Percentiles rank a stretch among this genome's conserved stretches.
Evolutionary conservation across 176 grass and related monocot species (phyloP).

Genomic region (Oryza meridionalis): DNA sequence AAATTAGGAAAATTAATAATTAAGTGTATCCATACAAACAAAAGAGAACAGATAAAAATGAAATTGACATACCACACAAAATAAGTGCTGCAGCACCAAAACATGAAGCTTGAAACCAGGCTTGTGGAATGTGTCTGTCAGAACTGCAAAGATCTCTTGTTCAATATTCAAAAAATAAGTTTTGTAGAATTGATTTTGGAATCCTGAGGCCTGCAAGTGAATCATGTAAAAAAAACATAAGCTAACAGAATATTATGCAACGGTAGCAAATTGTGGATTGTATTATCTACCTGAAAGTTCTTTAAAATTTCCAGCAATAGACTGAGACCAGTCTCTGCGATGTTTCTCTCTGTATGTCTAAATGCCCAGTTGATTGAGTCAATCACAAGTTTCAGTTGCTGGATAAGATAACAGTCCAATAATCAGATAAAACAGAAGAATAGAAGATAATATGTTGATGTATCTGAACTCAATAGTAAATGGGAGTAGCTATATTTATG

Average conservation of each 20-base stretch:
- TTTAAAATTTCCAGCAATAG: conserved; percentile 91
- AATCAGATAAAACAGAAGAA: conserved; percentile 36
- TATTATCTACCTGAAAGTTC: conserved; percentile 81
- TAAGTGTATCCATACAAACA: conserved; percentile 9
- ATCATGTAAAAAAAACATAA: conserved; percentile 24
- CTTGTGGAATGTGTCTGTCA: conserved; percentile 99
- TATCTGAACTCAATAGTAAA: neutral
- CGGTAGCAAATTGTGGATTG: neutral
- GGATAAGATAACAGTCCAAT: conserved; percentile 37
- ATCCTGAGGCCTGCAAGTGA: conserved; percentile 75
- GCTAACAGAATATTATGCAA: conserved; percentile 1
- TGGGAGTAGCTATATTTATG: too few relatives aligned
- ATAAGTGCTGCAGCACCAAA: conserved; percentile 93
- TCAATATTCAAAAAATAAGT: conserved; percentile 94
- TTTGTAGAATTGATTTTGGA: conserved; percentile 98
- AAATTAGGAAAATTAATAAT: conserved; percentile 32
- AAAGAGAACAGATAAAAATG: neutral
- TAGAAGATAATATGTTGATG: neutral
- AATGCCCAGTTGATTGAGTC: conserved; percentile 99
- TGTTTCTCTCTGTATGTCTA: conserved; percentile 99
- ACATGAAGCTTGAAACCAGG: conserved; percentile 99
- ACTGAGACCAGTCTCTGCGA: conserved; percentile 96
- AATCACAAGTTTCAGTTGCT: conserved; percentile 99
- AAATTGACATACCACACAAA: conserved; percentile 74
- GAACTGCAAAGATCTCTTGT: conserved; percentile 98